Evolutionary conservation across 1,284 basidiomycete genomes (phyloP), one percentile per base, ranked within the genome.

Genomic region (Ustilago loliicola): DNA sequence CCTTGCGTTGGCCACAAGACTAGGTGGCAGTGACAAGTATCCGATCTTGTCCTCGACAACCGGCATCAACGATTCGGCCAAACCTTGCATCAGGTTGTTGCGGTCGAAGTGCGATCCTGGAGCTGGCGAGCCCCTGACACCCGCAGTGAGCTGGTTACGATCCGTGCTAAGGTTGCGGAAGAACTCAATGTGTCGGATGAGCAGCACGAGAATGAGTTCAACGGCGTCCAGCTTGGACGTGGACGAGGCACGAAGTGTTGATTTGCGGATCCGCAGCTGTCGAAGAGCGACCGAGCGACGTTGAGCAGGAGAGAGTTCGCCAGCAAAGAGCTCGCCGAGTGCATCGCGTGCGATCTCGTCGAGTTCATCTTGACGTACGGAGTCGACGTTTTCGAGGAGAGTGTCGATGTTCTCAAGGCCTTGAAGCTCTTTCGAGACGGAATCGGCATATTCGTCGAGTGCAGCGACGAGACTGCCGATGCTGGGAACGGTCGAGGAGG

Each of bases 151-250:
- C 19, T 62, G 11, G 56, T 52, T 25, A 25, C 60, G 38, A 55
- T 72, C 61, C 32, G 50, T 57, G 61, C 63, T 42, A 60, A 86
- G 48, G 77, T 82, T 29, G 84, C 88, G 86, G 84, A 88, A 89
- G 80, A 87, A 88, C 21, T 91, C 89, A 42, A 96, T 85, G 85
- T 98, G 95, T 36, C 94, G 90, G 92, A 94, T 96, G 13, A 95
- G 88, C 29, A 97, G 88, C 7, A 97, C 89, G 8, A 97, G 88
- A 8, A 94, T 87, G 88, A 95, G 93, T 87, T 97, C 95, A 55
- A 92, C 88, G 53, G 92, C 91, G 75, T 91, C 93, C 92, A 88
- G 66, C 88, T 88, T 80, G 88, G 89, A 74, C 36, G 77, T 77
- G 2, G 90, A 89, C 13, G 89, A 89, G 32, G 88, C 86, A 58